These are phyloP conservation scores for Pythium aquatile DNA, from an alignment of 352 stramenopile genomes.

Conservation along the genomic window DNA sequence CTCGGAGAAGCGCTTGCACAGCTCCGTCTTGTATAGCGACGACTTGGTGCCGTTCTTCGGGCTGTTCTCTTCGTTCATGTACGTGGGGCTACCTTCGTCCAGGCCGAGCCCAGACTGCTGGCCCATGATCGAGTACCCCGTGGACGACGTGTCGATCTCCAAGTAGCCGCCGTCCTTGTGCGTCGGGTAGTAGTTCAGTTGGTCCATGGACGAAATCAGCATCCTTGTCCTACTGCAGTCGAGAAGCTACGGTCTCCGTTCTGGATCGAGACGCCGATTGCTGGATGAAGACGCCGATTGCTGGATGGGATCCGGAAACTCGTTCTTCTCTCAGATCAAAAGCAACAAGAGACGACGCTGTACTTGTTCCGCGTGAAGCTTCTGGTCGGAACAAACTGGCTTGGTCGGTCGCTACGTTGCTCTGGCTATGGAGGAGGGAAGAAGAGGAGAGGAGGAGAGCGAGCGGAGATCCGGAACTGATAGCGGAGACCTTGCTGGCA, in stretches of 20 bases:
- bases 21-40: constrained; percentile 86
- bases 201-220: constrained; percentile 81
- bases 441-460: background rate
- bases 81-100: constrained; percentile 38
- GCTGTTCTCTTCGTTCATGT: constrained; percentile 80
- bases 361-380: constrained; percentile 1
- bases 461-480: constrained; percentile 17
- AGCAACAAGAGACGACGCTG: background rate
- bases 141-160: constrained; percentile 56
- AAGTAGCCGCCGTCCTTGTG: constrained; percentile 65
- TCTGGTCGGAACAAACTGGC: constrained; percentile 2
- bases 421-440: background rate
- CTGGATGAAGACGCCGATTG: constrained; percentile 5
- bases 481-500: constrained; percentile 7
- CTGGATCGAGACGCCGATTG: background rate
- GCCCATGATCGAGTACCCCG: constrained; percentile 19
- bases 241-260: background rate
- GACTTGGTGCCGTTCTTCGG: constrained; percentile 85
- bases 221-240: constrained; percentile 28
- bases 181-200: constrained; percentile 83
- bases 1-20: constrained; percentile 86
- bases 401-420: background rate
- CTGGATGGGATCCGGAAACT: constrained; percentile 17
- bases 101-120: constrained; percentile 13
- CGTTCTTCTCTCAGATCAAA: background rate